Evolutionary conservation across 1,284 basidiomycete species (phyloP).

Genomic region (Ustilago tritici): DNA sequence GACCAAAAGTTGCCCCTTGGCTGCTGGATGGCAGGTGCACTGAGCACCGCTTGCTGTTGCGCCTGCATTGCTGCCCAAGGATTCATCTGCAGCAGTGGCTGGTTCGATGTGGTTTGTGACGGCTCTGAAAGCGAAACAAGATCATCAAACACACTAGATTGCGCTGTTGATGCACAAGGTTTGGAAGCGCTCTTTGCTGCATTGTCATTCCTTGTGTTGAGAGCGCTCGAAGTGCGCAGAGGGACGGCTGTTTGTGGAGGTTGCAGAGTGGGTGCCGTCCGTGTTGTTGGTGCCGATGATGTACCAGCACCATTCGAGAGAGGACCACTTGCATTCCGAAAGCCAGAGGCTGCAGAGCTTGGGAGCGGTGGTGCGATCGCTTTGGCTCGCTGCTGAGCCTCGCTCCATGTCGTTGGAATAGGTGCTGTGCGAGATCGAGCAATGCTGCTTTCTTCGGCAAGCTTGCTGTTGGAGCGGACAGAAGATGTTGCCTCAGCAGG

Average conservation of each 20-base stretch:
- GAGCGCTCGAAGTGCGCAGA: constrained; percentile 37
- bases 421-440: constrained; percentile 54
- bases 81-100: constrained; percentile 55
- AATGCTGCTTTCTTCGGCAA: constrained; percentile 36
- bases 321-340: constrained; percentile 17
- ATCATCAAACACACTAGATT: constrained; percentile 55
- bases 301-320: constrained; percentile 2
- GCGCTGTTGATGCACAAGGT: constrained; percentile 21
- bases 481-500: constrained; percentile 13
- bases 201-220: constrained; percentile 24
- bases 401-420: constrained; percentile 54
- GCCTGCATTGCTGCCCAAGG: constrained; percentile 47
- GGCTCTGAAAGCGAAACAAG: constrained; percentile 43
- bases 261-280: constrained; percentile 14
- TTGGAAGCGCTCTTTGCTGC: constrained; percentile 10
- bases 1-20: constrained; percentile 47
- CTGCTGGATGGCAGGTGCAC: constrained; percentile 44
- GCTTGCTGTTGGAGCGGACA: background rate
- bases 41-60: constrained; percentile 45
- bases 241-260: constrained; percentile 24
- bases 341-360: constrained; percentile 15
- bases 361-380: constrained; percentile 34
- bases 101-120: constrained; percentile 17
- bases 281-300: constrained; percentile 8
- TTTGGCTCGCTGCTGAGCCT: constrained; percentile 44